These are phyloP conservation scores for Sinapis alba DNA, from an alignment of 441 rosid genomes.

Conservation along the genomic window DNA sequence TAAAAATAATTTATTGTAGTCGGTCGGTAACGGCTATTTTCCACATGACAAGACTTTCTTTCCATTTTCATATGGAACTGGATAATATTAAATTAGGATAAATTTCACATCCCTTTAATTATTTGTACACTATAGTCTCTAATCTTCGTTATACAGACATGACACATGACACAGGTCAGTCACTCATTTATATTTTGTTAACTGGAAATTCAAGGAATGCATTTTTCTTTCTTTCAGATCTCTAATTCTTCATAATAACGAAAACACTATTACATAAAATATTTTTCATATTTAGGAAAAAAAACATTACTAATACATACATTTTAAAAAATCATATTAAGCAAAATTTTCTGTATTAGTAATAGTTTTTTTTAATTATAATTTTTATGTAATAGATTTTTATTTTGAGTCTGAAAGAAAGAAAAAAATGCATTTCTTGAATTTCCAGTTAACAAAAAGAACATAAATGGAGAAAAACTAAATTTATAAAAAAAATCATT, in stretches of 20 bases:
- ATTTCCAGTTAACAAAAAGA: too few species aligned
- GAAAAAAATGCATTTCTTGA: too few species aligned
- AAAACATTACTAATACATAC: too few species aligned
- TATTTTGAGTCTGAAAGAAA: too few species aligned
- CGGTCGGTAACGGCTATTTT: conserved; percentile 13
- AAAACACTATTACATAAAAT: too few species aligned
- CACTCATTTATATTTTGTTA: background rate
- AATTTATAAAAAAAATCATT: too few species aligned
- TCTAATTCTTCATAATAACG: background rate
- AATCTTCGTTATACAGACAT: background rate
- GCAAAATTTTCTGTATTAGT: too few species aligned
- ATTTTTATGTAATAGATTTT: too few species aligned
- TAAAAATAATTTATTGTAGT: background rate
- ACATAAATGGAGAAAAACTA: too few species aligned
- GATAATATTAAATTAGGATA: background rate
- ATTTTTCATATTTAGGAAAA: too few species aligned
- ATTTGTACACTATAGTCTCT: background rate
- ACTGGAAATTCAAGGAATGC: background rate
- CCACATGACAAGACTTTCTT: background rate
- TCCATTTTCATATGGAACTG: background rate
- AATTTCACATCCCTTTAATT: background rate
- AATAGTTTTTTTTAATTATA: too few species aligned
- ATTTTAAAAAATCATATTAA: too few species aligned
- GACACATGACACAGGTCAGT: background rate
- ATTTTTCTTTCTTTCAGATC: background rate